Conservation (phyloP, 2,329 filamentous ascomycete genomes). For the Dichotomopilus funicola region DNA sequence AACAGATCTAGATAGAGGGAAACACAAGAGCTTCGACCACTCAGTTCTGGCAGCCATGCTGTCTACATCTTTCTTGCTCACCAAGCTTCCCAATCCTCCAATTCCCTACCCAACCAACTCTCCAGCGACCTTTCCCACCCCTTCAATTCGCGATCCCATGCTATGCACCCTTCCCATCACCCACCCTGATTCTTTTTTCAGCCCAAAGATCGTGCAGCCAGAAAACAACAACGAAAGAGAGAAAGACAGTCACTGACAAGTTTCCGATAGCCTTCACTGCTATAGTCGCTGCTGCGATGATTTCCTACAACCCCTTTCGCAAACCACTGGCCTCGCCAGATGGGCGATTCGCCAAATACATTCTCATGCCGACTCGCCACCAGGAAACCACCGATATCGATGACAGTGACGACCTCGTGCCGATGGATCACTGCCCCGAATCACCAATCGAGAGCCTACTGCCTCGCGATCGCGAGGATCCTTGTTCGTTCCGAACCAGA, state of each 20-base stretch:
- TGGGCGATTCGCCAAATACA: not conserved
- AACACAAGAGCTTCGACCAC: too few species aligned
- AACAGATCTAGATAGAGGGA: not conserved
- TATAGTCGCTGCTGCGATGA: constrained; percentile 8
- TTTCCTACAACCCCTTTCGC: constrained; percentile 5
- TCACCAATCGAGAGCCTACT: not conserved
- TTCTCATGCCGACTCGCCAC: not conserved
- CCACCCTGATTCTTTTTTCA: too few species aligned
- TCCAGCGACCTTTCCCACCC: too few species aligned
- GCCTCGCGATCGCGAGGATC: constrained; percentile 8
- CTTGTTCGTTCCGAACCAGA: constrained; percentile 15
- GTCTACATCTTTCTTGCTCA: too few species aligned
- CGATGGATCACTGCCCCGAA: not conserved
- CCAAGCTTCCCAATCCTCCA: too few species aligned
- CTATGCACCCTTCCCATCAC: too few species aligned
- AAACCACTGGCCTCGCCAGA: constrained; percentile 1
- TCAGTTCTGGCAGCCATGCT: not conserved
- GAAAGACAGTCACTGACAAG: not conserved
- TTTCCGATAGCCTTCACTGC: constrained; percentile 4
- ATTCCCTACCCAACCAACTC: too few species aligned
- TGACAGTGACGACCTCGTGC: not conserved
- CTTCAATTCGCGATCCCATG: too few species aligned
- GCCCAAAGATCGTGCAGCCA: not conserved
- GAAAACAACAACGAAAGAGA: not conserved
- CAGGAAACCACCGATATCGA: not conserved